Conservation (phyloP, 257 asterid genomes). For the Rehmannia glutinosa region DNA sequence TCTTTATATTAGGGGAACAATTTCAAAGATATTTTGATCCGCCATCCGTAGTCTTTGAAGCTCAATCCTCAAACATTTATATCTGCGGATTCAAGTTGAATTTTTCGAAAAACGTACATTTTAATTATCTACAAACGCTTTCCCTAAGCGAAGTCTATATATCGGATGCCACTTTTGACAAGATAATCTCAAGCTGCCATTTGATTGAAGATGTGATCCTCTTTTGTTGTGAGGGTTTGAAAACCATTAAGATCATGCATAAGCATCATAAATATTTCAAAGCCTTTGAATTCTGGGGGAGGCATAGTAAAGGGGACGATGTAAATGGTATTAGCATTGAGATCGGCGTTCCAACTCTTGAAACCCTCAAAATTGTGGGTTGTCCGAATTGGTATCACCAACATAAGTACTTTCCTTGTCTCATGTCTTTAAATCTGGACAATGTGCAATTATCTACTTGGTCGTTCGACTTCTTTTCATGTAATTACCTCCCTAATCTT, state of each 20-base stretch:
- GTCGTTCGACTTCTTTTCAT: not conserved
- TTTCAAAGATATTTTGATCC: not conserved
- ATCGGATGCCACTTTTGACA: not conserved
- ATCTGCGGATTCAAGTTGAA: not conserved
- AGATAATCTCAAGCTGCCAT: not conserved
- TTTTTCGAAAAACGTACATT: not conserved
- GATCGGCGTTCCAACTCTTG: not conserved
- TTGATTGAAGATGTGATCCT: not conserved
- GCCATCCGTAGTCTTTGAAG: not conserved
- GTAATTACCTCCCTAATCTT: too few species aligned
- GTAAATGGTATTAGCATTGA: not conserved
- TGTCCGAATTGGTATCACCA: not conserved
- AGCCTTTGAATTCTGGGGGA: not conserved
- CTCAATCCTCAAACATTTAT: not conserved
- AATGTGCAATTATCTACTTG: not conserved
- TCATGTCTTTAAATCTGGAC: not conserved
- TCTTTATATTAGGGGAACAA: too few species aligned
- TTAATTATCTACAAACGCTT: not conserved
- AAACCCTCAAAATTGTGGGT: not conserved
- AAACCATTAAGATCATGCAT: not conserved
- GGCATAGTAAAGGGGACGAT: too few species aligned
- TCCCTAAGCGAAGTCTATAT: not conserved
- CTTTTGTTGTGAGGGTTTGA: not conserved
- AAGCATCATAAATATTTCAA: not conserved
- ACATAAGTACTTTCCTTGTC: not conserved